Evolutionary conservation across 106 monocot species (phyloP), one percentile per base, ranked within the genome.

Genomic region (Dendrobium nobile): DNA sequence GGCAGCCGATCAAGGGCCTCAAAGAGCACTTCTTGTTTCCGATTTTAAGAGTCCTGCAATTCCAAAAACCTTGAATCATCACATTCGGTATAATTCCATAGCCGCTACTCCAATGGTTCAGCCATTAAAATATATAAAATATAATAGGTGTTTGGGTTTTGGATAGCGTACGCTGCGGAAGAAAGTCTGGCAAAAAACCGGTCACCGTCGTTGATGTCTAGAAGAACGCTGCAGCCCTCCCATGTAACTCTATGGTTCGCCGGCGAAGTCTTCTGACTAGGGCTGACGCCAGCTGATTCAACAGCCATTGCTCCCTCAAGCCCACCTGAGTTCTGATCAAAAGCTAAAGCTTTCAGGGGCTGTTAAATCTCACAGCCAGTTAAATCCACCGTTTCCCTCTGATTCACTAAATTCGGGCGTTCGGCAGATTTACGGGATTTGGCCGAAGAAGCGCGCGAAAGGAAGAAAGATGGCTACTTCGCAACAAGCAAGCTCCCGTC

Each of bases 121-220:
- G 20, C 51, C 31, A 18, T 7, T 13, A 26, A 48, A 22, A 42
- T 6, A 42, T 37, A 65, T 44, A 27, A 48, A 37, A 37, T 37
- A 37, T 37, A 37, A 37, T 37, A 37, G 37, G 37, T 37, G 37
- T 37, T 37, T 3, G 37, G 37, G 37, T 37, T 37, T 37, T 37
- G 67, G 4, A 64, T 20, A 11, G 37, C 77, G 76, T 75, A 99
- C 95, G 95, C 93, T 10, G 81, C 78, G 81, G 91, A 88, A 73
- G 95, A 88, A 84, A 99, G 93, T 41, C 90, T 90, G 73, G 93
- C 89, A n/a, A 84, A 95, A 99, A 85, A 95, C 93, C 95, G 95
- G 82, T 99, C 99, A 75, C 93, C 95, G 54, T 90, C 99, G 84
- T 99, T 99, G 77, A 95, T 90, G 86, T 99, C 95, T 72, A 93